phyloP scores from a whole-genome alignment of 768 basidiomycete genomes.

The Calocera cornea region DNA sequence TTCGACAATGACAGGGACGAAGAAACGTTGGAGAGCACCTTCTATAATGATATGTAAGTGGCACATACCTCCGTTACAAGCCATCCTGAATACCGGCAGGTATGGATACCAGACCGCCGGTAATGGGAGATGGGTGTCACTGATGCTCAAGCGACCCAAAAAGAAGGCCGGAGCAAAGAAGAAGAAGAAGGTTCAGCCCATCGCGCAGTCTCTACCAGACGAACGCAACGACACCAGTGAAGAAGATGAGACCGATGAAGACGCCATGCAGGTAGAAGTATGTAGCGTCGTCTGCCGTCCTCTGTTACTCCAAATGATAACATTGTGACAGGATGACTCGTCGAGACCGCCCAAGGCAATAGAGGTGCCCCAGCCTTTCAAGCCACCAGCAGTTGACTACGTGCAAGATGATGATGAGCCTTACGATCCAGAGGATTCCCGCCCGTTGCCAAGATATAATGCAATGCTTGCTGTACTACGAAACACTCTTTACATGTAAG shows the following conservation, averaged over 20 bases:
- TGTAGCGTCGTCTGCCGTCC: neutral
- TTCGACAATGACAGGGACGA: conserved; percentile 76
- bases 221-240: conserved; percentile 13
- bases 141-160: conserved; percentile 58
- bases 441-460: conserved; percentile 67
- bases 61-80: neutral
- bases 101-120: conserved; percentile 64
- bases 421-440: conserved; percentile 50
- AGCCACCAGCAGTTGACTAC: neutral
- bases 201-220: conserved; percentile 12
- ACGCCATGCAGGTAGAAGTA: conserved; percentile 11
- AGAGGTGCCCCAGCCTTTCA: neutral
- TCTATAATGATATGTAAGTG: conserved; percentile 69
- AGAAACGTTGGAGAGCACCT: conserved; percentile 69
- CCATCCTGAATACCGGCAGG: conserved; percentile 26
- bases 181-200: conserved; percentile 30
- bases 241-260: conserved; percentile 11
- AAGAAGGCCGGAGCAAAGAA: conserved; percentile 28
- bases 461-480: conserved; percentile 74
- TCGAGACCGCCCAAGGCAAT: neutral
- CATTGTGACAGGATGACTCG: neutral
- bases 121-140: conserved; percentile 63
- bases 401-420: conserved; percentile 32
- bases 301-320: too few relatives aligned
- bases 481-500: conserved; percentile 77